Conservation (phyloP, 345 rosid species). For the Gynandropsis gynandra region DNA sequence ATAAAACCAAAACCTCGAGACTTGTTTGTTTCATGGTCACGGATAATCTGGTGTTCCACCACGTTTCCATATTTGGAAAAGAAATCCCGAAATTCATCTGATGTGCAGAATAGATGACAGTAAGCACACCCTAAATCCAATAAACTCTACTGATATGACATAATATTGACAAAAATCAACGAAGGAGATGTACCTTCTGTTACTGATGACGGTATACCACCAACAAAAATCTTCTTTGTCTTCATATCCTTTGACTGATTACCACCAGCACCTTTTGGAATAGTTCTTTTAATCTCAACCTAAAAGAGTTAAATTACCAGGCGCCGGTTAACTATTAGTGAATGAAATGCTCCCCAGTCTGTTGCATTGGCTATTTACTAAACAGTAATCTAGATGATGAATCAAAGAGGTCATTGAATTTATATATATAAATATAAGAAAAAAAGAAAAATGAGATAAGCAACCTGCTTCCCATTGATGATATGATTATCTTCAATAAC, state of each 20-base stretch:
- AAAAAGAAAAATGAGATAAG: constrained; percentile 1
- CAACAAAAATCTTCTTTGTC: constrained; percentile 88
- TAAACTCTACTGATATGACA: neutral
- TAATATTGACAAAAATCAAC: neutral
- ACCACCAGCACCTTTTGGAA: constrained; percentile 66
- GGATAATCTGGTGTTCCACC: constrained; percentile 77
- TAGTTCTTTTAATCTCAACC: constrained; percentile 96
- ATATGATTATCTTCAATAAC: constrained; percentile 70
- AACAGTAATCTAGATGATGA: neutral
- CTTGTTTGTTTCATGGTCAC: constrained; percentile 85
- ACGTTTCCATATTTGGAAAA: constrained; percentile 76
- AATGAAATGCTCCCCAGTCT: neutral
- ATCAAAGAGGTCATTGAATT: neutral
- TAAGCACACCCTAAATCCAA: constrained; percentile 2
- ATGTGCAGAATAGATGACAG: constrained; percentile 12
- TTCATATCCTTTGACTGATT: constrained; percentile 61
- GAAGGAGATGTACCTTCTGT: constrained; percentile 51
- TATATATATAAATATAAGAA: neutral
- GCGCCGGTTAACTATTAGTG: neutral
- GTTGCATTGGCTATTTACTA: too few species aligned
- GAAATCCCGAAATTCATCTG: constrained; percentile 76
- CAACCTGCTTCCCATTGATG: constrained; percentile 82
- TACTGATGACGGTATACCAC: constrained; percentile 75
- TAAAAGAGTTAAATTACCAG: constrained; percentile 18
- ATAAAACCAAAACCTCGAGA: constrained; percentile 93